phyloP scores from a whole-genome alignment of 1,284 basidiomycete species.

The Rhodotorula sp. region DNA sequence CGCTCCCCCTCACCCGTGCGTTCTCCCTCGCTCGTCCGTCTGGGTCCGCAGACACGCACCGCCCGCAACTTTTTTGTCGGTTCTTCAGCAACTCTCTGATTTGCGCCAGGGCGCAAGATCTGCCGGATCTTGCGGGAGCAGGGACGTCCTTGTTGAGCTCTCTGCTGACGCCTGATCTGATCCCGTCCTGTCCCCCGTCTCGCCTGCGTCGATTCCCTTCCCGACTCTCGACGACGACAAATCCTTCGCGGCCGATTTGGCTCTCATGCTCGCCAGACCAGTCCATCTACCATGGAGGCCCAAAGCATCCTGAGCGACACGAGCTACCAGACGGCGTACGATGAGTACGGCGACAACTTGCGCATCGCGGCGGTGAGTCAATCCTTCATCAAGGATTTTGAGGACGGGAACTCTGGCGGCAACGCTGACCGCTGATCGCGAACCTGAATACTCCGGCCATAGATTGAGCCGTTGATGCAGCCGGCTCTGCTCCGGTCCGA shows the following conservation, averaged over 20 bases:
- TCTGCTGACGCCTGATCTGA: too few species aligned
- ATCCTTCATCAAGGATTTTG: neutral
- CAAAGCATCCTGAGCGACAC: conserved; percentile 13
- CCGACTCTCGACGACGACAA: too few species aligned
- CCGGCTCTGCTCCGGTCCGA: conserved; percentile 85
- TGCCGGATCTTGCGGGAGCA: too few species aligned
- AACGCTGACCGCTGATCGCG: neutral
- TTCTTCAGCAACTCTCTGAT: too few species aligned
- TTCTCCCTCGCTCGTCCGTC: too few species aligned
- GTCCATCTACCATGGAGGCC: neutral
- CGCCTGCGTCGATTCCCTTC: too few species aligned
- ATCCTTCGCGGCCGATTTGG: neutral
- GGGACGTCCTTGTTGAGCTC: too few species aligned
- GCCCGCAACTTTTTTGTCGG: too few species aligned
- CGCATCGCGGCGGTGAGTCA: conserved; percentile 32
- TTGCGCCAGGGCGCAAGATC: too few species aligned
- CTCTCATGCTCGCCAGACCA: neutral
- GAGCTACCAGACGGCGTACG: conserved; percentile 27
- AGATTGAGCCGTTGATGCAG: conserved; percentile 78
- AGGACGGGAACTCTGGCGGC: neutral
- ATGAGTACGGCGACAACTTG: conserved; percentile 37
- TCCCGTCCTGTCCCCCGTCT: too few species aligned
- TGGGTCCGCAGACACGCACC: too few species aligned
- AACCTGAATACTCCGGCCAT: neutral
- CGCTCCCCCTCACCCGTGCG: too few species aligned